phyloP scores from a whole-genome alignment of 2,329 filamentous ascomycete species.

The Scedosporium minutisporum region DNA sequence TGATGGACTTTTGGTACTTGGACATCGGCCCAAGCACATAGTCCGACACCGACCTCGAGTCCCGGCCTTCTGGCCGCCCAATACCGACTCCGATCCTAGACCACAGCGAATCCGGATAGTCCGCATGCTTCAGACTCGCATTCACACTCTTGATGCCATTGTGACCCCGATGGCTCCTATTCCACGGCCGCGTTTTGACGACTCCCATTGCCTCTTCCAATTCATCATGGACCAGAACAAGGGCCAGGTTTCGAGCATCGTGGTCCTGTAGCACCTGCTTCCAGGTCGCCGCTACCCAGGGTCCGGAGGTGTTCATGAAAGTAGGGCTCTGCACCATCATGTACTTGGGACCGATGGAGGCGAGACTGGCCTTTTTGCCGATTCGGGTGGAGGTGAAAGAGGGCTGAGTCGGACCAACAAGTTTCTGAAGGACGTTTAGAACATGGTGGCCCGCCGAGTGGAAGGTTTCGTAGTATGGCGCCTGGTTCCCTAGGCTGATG shows the following conservation, averaged over 20 bases:
- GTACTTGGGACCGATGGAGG: constrained; percentile 40
- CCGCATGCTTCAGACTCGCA: constrained; percentile 31
- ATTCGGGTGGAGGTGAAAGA: constrained; percentile 34
- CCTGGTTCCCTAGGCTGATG: constrained; percentile 79
- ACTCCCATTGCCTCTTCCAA: constrained; percentile 63
- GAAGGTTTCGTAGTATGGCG: constrained; percentile 63
- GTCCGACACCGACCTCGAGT: constrained; percentile 55
- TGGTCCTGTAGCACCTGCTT: constrained; percentile 37
- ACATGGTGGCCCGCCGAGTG: constrained; percentile 83
- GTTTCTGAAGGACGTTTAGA: constrained; percentile 49
- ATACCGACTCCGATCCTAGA: constrained; percentile 73
- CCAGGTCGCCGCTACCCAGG: constrained; percentile 58
- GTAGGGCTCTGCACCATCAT: constrained; percentile 66
- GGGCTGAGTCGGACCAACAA: constrained; percentile 35
- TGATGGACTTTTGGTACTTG: constrained; percentile 33
- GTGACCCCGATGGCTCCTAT: constrained; percentile 58
- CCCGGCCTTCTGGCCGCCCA: constrained; percentile 65
- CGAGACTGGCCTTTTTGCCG: constrained; percentile 43
- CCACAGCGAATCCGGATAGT: constrained; percentile 33
- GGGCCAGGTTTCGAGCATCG: constrained; percentile 17
- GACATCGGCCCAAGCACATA: constrained; percentile 70
- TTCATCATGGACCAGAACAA: constrained; percentile 86
- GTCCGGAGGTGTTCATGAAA: constrained; percentile 78
- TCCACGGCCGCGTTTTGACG: constrained; percentile 55
- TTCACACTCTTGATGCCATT: constrained; percentile 65